These are phyloP conservation scores for Trichoderma erinaceum DNA, from an alignment of 495 filamentous ascomycete genomes.

Conservation along the genomic window DNA sequence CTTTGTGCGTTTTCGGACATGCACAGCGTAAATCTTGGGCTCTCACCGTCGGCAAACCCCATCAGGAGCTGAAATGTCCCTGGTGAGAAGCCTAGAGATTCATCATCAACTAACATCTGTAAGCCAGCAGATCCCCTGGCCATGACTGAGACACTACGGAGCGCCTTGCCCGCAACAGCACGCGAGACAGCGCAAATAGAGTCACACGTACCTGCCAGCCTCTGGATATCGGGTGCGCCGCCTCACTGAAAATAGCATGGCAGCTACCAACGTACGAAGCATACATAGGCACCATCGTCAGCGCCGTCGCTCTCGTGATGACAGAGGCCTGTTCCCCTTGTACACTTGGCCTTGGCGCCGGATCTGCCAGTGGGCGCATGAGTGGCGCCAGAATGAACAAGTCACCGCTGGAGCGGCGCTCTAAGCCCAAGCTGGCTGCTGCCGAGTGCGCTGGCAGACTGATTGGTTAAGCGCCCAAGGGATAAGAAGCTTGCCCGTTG, in stretches of 20 bases:
- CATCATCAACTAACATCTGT: neutral
- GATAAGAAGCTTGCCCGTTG: slow-evolving; percentile 9
- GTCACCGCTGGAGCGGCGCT: slow-evolving; percentile 10
- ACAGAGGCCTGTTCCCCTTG: slow-evolving; percentile 3
- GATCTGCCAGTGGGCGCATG: slow-evolving; percentile 9
- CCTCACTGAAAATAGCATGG: slow-evolving; percentile 11
- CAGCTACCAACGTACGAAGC: neutral
- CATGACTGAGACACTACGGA: neutral
- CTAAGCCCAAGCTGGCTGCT: slow-evolving; percentile 8
- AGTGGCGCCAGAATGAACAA: slow-evolving; percentile 7
- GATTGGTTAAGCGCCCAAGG: slow-evolving; percentile 6
- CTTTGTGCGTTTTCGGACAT: slow-evolving; percentile 4
- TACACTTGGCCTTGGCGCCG: neutral
- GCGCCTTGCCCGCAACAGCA: neutral
- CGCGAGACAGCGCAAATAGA: neutral
- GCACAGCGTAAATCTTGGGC: slow-evolving; percentile 1
- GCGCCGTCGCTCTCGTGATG: neutral
- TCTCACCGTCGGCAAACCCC: slow-evolving; percentile 11
- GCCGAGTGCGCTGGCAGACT: slow-evolving; percentile 10
- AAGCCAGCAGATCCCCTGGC: slow-evolving; percentile 2
- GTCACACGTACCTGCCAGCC: slow-evolving; percentile 4
- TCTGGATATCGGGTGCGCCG: neutral
- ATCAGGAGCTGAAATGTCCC: neutral
- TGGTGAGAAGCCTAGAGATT: neutral
- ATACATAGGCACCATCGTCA: neutral